Conservation (phyloP, 805 yeast genomes). For the Yamadazyma sp. region DNA sequence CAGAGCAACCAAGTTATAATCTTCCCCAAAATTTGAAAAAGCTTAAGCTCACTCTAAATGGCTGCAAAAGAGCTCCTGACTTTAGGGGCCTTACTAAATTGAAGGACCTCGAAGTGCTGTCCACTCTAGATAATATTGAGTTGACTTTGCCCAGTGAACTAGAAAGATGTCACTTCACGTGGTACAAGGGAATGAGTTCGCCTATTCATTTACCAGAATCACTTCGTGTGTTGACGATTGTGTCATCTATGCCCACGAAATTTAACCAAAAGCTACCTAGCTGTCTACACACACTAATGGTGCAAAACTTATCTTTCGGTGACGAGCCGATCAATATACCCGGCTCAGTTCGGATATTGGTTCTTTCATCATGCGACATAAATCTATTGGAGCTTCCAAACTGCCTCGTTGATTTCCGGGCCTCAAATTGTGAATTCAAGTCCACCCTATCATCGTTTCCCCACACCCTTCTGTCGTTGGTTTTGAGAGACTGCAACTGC, state of each 20-base stretch:
- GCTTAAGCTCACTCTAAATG: background rate
- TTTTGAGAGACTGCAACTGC: background rate
- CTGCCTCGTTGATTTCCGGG: background rate
- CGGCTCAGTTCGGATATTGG: background rate
- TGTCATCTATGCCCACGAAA: background rate
- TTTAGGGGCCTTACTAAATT: background rate
- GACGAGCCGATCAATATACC: background rate
- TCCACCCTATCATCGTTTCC: background rate
- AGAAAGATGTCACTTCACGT: background rate
- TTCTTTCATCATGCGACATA: background rate
- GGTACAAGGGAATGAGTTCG: background rate
- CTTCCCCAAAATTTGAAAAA: background rate
- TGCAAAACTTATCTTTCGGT: background rate
- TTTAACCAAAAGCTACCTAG: background rate
- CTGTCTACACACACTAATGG: background rate
- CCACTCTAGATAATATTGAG: background rate
- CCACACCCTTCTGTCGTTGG: background rate
- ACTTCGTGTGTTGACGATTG: no score
- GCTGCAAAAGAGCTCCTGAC: background rate
- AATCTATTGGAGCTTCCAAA: background rate
- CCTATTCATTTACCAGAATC: background rate
- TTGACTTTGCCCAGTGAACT: background rate
- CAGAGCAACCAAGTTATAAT: background rate
- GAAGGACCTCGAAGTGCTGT: background rate
- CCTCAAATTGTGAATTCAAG: background rate